Percentiles rank a stretch among this genome's conserved stretches.
Evolutionary conservation across 2,329 filamentous ascomycete species (phyloP).

Genomic region (Hypoxylon sp.): DNA sequence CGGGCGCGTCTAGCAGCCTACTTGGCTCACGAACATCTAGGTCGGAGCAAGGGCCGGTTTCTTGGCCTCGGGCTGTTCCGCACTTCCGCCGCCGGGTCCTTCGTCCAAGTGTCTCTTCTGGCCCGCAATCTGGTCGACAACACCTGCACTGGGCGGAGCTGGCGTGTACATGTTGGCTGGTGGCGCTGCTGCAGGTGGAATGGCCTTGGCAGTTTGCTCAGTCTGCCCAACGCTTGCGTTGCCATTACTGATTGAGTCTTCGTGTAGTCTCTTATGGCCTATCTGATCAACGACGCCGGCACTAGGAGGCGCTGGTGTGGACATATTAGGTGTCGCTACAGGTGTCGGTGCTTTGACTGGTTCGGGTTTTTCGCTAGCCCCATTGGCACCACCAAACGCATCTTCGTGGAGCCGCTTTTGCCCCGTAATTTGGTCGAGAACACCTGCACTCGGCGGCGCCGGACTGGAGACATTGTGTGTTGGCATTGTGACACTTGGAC

Average conservation of each 20-base stretch:
- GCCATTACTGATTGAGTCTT: constrained; percentile 27
- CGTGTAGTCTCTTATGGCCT: constrained; percentile 45
- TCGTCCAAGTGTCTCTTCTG: constrained; percentile 42
- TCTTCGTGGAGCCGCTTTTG: constrained; percentile 43
- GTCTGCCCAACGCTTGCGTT: constrained; percentile 26
- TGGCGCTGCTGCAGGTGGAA: constrained; percentile 15
- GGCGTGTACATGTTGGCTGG: constrained; percentile 34
- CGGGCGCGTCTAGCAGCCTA: background rate
- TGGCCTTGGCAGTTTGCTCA: constrained; percentile 15
- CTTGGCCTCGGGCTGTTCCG: constrained; percentile 49
- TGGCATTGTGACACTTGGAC: constrained; percentile 25
- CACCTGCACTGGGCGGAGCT: constrained; percentile 47
- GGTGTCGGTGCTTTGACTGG: constrained; percentile 26
- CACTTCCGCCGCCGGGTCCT: constrained; percentile 41
- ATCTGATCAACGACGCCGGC: constrained; percentile 50
- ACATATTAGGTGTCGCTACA: constrained; percentile 24
- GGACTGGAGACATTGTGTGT: constrained; percentile 48
- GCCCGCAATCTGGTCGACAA: constrained; percentile 47
- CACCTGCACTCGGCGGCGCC: constrained; percentile 50
- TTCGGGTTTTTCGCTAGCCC: constrained; percentile 13
- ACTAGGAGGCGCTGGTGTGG: constrained; percentile 43
- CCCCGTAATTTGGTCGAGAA: constrained; percentile 47
- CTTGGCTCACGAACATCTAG: constrained; percentile 2
- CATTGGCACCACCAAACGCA: constrained; percentile 14
- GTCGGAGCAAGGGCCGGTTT: constrained; percentile 42